Percentiles rank a stretch among this genome's conserved stretches.
Conservation (phyloP, 129 eudicot genomes). For the Ambrosia trifida region DNA sequence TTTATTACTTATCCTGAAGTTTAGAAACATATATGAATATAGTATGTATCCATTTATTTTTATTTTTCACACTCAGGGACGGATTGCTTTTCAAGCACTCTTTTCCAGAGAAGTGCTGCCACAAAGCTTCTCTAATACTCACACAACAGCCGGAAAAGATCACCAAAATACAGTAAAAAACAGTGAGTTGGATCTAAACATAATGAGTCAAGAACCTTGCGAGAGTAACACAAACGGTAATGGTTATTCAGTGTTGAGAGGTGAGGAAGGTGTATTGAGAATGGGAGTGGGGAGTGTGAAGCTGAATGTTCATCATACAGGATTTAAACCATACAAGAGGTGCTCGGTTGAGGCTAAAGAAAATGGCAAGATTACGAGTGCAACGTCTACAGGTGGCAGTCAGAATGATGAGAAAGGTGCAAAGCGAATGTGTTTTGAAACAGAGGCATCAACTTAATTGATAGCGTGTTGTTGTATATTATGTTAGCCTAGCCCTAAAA, state of each 20-base stretch:
- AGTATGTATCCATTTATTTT: neutral
- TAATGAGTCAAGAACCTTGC: constrained; percentile 32
- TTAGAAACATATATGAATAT: neutral
- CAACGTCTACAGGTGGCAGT: constrained; percentile 17
- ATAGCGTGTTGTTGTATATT: constrained; percentile 30
- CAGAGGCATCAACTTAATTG: constrained; percentile 53
- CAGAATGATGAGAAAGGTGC: constrained; percentile 68
- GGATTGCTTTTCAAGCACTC: constrained; percentile 85
- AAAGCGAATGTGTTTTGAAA: constrained; percentile 79
- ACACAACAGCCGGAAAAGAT: constrained; percentile 32
- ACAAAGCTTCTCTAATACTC: constrained; percentile 63
- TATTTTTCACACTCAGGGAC: constrained; percentile 54
- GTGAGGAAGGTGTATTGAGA: constrained; percentile 42
- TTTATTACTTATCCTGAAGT: neutral
- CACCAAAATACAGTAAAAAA: constrained; percentile 25
- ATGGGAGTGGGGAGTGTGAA: constrained; percentile 53
- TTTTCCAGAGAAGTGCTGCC: constrained; percentile 78
- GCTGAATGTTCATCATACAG: constrained; percentile 59
- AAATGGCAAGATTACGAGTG: constrained; percentile 32
- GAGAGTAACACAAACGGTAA: constrained; percentile 28
- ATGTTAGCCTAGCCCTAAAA: constrained; percentile 31
- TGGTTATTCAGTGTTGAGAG: constrained; percentile 24
- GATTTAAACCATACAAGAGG: constrained; percentile 91
- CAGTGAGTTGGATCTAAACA: constrained; percentile 51
- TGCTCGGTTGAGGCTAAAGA: constrained; percentile 89